Percentiles rank a stretch among this genome's conserved stretches.
These are phyloP conservation scores for Cyanodermella asteris DNA, from an alignment of 2,329 filamentous ascomycete genomes.

Conservation along the genomic window DNA sequence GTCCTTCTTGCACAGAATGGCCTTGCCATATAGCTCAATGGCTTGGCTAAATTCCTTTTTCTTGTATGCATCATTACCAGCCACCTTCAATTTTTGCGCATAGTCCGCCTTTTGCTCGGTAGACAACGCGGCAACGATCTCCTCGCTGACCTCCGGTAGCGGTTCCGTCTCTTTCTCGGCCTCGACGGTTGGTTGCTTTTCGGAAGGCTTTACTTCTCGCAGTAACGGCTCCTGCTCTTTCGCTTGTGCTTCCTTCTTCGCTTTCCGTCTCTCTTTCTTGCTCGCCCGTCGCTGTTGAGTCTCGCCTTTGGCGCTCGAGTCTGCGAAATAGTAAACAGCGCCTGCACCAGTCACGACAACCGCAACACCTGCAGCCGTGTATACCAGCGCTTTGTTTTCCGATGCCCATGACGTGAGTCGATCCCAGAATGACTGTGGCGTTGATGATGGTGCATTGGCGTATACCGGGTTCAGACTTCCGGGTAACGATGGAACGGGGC, in stretches of 20 bases:
- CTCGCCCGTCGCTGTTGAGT: constrained; percentile 47
- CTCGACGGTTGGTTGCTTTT: constrained; percentile 27
- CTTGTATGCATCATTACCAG: constrained; percentile 89
- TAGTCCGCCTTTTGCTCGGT: constrained; percentile 58
- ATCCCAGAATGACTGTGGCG: constrained; percentile 56
- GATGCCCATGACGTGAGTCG: constrained; percentile 78
- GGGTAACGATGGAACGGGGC: too few relatives aligned
- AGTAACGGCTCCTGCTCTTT: constrained; percentile 16
- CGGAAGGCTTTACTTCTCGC: constrained; percentile 23
- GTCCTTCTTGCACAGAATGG: constrained; percentile 90
- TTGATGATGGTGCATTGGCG: constrained; percentile 31
- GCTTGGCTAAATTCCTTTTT: constrained; percentile 83
- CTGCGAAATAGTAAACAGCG: constrained; percentile 68
- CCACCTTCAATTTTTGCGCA: constrained; percentile 78
- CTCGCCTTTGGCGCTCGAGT: constrained; percentile 24
- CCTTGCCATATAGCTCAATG: constrained; percentile 87
- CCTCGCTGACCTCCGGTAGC: constrained; percentile 40
- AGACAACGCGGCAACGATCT: constrained; percentile 23
- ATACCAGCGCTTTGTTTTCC: constrained; percentile 87
- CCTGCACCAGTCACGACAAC: constrained; percentile 80
- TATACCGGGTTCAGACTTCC: too few relatives aligned
- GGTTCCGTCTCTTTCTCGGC: constrained; percentile 35
- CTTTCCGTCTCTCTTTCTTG: constrained; percentile 78
- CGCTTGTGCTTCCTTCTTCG: constrained; percentile 46
- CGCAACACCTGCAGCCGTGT: constrained; percentile 87